Evolutionary conservation across 2,329 filamentous ascomycete species (phyloP).

Genomic region (Bisporella sp.): DNA sequence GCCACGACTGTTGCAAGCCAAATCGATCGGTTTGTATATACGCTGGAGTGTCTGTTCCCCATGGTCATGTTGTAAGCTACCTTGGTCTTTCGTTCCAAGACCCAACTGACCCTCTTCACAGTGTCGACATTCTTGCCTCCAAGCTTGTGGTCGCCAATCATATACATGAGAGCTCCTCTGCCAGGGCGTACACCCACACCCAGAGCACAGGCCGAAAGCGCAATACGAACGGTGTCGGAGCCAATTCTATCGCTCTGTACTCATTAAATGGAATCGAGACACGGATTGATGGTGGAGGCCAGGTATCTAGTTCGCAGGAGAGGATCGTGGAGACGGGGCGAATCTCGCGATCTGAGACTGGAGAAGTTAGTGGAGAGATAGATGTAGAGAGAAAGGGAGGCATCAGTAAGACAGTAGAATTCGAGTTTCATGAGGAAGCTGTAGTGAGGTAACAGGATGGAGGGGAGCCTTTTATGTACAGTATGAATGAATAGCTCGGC

Average conservation of each 20-base stretch:
- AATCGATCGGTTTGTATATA: constrained; percentile 35
- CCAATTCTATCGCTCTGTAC: constrained; percentile 1
- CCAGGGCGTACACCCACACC: not conserved
- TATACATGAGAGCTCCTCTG: constrained; percentile 3
- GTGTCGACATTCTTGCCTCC: constrained; percentile 14
- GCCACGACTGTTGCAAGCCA: constrained; percentile 30
- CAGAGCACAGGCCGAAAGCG: not conserved
- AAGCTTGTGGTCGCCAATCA: constrained; percentile 4
- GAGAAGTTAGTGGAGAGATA: not conserved
- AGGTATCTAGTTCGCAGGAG: constrained; percentile 7
- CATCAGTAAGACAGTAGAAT: constrained; percentile 9
- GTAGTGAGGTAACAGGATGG: not conserved
- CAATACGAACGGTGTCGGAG: not conserved
- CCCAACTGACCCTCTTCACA: not conserved
- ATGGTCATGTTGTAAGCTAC: constrained; percentile 33
- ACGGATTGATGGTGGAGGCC: not conserved
- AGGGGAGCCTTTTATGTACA: no score
- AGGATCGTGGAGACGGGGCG: constrained; percentile 3
- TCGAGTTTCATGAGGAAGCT: constrained; percentile 7
- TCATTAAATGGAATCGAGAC: constrained; percentile 4
- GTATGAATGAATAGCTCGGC: no score
- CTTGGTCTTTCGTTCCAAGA: not conserved
- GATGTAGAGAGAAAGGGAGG: not conserved
- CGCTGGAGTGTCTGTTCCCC: constrained; percentile 36
- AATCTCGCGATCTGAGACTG: not conserved